Conservation (phyloP, 345 rosid species). For the Eucalyptus marginata region DNA sequence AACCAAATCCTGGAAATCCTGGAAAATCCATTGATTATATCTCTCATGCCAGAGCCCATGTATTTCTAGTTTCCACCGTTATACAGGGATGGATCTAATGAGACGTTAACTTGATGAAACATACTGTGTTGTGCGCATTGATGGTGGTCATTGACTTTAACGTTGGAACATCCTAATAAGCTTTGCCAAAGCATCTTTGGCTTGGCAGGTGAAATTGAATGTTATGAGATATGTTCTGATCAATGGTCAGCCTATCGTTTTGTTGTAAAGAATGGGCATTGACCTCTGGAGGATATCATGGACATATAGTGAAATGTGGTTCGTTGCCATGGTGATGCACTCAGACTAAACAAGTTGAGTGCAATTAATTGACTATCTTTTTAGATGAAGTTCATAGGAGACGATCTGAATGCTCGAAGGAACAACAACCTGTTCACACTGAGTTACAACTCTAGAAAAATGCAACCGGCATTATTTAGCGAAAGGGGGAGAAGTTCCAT, state of each 20-base stretch:
- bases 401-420: background rate
- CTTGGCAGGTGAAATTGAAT: background rate
- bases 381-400: background rate
- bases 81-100: background rate
- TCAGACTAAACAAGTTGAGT: background rate
- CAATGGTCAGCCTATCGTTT: background rate
- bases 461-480: background rate
- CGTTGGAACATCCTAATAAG: background rate
- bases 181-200: background rate
- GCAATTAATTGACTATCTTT: background rate
- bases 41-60: too few species aligned
- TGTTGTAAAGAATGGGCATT: background rate
- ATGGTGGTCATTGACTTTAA: background rate
- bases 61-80: background rate
- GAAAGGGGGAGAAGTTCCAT: background rate
- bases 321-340: background rate
- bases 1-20: background rate
- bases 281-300: background rate
- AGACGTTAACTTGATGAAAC: background rate
- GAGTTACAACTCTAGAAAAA: background rate
- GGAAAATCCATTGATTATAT: background rate
- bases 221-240: background rate
- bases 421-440: background rate
- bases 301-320: background rate
- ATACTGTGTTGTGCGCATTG: background rate